Percentiles rank a stretch among this genome's conserved stretches.
Evolutionary conservation across 177 flowering plant genomes (phyloP).

Genomic region (Vitis hybrid): DNA sequence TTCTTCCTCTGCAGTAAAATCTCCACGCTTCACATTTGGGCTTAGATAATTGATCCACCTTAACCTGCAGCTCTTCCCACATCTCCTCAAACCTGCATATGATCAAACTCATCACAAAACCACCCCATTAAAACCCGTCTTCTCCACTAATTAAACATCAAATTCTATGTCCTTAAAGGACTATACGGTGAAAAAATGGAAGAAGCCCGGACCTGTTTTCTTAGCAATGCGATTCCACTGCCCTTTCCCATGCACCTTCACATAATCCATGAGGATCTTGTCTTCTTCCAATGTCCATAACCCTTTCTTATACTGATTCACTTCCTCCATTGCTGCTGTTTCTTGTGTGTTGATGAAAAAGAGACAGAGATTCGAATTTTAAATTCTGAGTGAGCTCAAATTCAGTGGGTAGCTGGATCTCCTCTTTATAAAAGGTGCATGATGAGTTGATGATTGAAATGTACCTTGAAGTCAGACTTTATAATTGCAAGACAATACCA

Average conservation of each 20-base stretch:
- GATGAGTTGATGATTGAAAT: too few species aligned
- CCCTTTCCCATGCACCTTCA: constrained; percentile 40
- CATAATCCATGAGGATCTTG: constrained; percentile 36
- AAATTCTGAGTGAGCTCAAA: too few species aligned
- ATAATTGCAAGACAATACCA: neutral
- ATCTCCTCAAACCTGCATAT: constrained; percentile 33
- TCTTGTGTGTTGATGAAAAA: neutral
- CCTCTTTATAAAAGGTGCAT: too few species aligned
- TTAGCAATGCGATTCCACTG: constrained; percentile 41
- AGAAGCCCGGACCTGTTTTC: constrained; percentile 23
- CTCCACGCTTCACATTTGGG: constrained; percentile 20
- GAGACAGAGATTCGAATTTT: neutral
- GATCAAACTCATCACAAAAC: neutral
- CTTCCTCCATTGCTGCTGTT: neutral
- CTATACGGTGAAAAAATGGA: neutral
- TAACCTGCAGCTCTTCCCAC: constrained; percentile 46
- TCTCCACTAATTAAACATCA: too few species aligned
- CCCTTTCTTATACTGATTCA: constrained; percentile 25
- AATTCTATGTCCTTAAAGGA: neutral
- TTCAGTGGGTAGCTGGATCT: too few species aligned
- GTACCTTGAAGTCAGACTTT: too few species aligned
- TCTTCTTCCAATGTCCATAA: constrained; percentile 49
- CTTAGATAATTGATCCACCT: constrained; percentile 29
- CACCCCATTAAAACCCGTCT: too few species aligned
- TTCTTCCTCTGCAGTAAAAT: constrained; percentile 27